Base-by-base conservation (phyloP, 2,329 filamentous ascomycete genomes). In the Ascochyta rabiei region DNA sequence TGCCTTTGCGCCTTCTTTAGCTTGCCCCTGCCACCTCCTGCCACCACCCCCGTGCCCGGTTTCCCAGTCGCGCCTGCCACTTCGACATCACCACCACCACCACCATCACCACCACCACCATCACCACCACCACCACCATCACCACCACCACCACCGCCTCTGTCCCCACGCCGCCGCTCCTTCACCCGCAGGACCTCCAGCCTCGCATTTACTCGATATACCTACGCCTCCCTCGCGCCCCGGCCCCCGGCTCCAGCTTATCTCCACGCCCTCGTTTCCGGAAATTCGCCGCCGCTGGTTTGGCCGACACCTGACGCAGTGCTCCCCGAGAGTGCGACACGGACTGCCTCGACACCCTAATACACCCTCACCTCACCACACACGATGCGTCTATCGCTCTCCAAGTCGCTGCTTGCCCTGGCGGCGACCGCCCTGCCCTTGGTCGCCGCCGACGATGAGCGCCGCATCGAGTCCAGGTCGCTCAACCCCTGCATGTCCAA, bases 401-500 rank as follows among this genome's bases (percentile, higher is more conserved):
- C 67, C 50, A 66, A 60, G 50, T 67, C 72, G 61, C 60, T 74
- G 57, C 59, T 70, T 46, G 67, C 71, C 59, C 68, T 76, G 54
- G 67, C 70, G 38, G 72, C 72, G 51, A 67, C 68, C 43, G 67
- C 75, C 42, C 68, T 76, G 47, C 72, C 84, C 46, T 76, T 84
- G 56, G 82, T 80, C 52, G 79, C 84, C 54, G 89, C 85, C 59
- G 81, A 86, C 70, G 62, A 63, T 53, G 45, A 63, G 45, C 83
- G 82, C 61, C 80, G 91, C 70, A 89, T 98, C 68, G 82, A 87
- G 67, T 95, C 93, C 51, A 90, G 84, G 71, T 96, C 93, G 23
- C 84, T 97, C 64, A 92, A 90, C 75, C 84, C 89, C 41, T 97
- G 93, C 77, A 89, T 93, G 81, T 81, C 86, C 55, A 88, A 93